Conservation (phyloP, 106 monocot species). For the Xerophyta viscosa region DNA sequence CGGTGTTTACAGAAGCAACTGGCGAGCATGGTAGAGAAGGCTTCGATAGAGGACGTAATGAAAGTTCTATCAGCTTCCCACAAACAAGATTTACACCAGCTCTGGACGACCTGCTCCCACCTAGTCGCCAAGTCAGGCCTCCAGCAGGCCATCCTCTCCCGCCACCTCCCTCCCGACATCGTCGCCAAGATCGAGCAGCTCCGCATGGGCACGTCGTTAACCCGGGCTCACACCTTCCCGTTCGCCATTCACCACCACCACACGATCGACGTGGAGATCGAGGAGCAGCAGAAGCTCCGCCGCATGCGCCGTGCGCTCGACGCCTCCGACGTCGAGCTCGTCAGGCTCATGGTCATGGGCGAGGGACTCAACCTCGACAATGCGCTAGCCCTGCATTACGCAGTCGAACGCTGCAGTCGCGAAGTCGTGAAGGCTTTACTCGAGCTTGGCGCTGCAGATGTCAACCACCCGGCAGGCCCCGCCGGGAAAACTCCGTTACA, state of each 20-base stretch:
- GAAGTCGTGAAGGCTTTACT: constrained; percentile 94
- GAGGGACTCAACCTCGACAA: constrained; percentile 92
- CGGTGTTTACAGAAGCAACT: constrained; percentile 55
- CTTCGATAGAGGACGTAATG: constrained; percentile 96
- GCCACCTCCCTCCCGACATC: constrained; percentile 79
- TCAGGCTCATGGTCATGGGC: constrained; percentile 97
- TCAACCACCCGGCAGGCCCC: constrained; percentile 73
- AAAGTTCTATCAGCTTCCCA: constrained; percentile 77
- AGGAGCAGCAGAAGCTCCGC: constrained; percentile 80
- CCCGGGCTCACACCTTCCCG: constrained; percentile 17
- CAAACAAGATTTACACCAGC: constrained; percentile 86
- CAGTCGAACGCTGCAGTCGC: constrained; percentile 79
- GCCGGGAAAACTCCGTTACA: constrained; percentile 80
- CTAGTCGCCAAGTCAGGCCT: constrained; percentile 94
- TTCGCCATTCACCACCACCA: constrained; percentile 24
- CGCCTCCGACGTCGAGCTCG: constrained; percentile 91
- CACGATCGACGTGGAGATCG: constrained; percentile 25
- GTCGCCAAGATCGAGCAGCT: constrained; percentile 82
- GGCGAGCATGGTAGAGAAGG: constrained; percentile 79
- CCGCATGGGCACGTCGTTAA: constrained; percentile 55
- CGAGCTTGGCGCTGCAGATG: constrained; percentile 93
- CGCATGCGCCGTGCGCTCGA: constrained; percentile 91
- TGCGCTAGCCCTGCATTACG: constrained; percentile 84
- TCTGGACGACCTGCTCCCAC: constrained; percentile 82
- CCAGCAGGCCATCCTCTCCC: constrained; percentile 76